phyloP scores from a whole-genome alignment of 768 basidiomycete genomes.

The Candolleomyces efflorescens region DNA sequence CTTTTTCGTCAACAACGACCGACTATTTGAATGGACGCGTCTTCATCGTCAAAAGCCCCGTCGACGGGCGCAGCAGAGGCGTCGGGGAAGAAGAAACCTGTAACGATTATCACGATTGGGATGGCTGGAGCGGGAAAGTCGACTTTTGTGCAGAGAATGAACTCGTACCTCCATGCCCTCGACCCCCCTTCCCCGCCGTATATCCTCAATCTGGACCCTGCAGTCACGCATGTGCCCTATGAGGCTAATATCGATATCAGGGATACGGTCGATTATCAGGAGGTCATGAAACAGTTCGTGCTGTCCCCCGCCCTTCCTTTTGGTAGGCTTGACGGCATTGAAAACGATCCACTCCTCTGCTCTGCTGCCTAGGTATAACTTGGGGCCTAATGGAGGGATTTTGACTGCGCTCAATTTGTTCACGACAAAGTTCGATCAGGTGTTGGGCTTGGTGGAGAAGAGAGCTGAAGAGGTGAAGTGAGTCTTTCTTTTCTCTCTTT shows the following conservation, averaged over 20 bases:
- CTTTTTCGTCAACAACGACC: not conserved
- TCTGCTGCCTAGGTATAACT: slow-evolving; percentile 69
- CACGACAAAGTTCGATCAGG: slow-evolving; percentile 99
- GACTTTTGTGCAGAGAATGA: slow-evolving; percentile 93
- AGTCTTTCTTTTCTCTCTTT: slow-evolving; percentile 24
- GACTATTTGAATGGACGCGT: not conserved
- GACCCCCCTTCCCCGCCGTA: slow-evolving; percentile 74
- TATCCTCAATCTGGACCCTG: slow-evolving; percentile 96
- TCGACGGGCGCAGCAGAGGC: no score
- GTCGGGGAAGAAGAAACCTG: slow-evolving; percentile 52
- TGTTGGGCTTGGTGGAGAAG: slow-evolving; percentile 87
- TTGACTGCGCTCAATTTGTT: slow-evolving; percentile 96
- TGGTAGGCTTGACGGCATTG: slow-evolving; percentile 4
- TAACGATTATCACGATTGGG: slow-evolving; percentile 86
- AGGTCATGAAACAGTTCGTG: slow-evolving; percentile 99
- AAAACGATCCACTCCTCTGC: not conserved
- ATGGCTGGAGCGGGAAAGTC: slow-evolving; percentile 99
- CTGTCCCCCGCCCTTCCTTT: slow-evolving; percentile 16
- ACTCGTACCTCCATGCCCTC: slow-evolving; percentile 79
- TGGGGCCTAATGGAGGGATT: slow-evolving; percentile 98
- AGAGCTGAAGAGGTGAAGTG: slow-evolving; percentile 85
- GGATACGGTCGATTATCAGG: slow-evolving; percentile 94
- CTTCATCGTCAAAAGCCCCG: not conserved
- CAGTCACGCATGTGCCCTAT: slow-evolving; percentile 87
- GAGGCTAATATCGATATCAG: slow-evolving; percentile 97